A percentile compares a stretch with the other conserved stretches of the same genome.
These are phyloP conservation scores for Crassisporium funariophilum DNA, from an alignment of 768 basidiomycete species.

Conservation along the genomic window DNA sequence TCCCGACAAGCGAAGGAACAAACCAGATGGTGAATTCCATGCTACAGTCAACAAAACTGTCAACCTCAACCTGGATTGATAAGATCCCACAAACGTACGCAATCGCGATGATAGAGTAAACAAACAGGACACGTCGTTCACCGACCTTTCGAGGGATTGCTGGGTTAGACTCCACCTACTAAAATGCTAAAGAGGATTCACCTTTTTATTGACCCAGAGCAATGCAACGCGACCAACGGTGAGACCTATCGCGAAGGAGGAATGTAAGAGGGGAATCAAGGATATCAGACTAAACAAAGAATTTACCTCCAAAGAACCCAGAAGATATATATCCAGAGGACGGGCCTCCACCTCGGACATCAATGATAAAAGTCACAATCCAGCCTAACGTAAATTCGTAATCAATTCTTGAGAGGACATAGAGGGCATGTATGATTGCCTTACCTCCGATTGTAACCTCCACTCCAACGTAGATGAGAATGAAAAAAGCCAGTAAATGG, in stretches of 20 bases:
- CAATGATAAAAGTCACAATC: slow-evolving; percentile 53
- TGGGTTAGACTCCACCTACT: not conserved
- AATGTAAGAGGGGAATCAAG: not conserved
- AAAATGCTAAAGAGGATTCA: slow-evolving; percentile 11
- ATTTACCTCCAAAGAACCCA: slow-evolving; percentile 44
- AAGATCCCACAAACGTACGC: slow-evolving; percentile 32
- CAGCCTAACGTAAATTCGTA: slow-evolving; percentile 54
- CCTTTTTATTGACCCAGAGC: slow-evolving; percentile 58
- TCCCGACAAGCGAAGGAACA: slow-evolving; percentile 63
- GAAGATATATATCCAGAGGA: slow-evolving; percentile 10
- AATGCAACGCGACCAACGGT: slow-evolving; percentile 57
- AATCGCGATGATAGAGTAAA: slow-evolving; percentile 55
- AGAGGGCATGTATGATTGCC: slow-evolving; percentile 5
- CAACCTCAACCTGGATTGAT: not conserved
- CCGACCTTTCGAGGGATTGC: slow-evolving; percentile 54
- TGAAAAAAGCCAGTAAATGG: slow-evolving; percentile 64
- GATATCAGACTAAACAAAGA: not conserved
- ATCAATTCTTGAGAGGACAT: no score
- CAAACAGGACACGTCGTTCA: slow-evolving; percentile 52
- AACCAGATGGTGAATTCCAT: slow-evolving; percentile 73
- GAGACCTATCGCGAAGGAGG: slow-evolving; percentile 41
- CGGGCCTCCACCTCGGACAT: slow-evolving; percentile 5
- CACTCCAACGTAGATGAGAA: slow-evolving; percentile 68
- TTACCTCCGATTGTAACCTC: slow-evolving; percentile 61
- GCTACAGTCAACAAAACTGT: slow-evolving; percentile 27